A percentile compares a stretch with the other conserved stretches of the same genome.
phyloP scores from a whole-genome alignment of 805 yeast genomes.

The Yamadazyma akitaensis region DNA sequence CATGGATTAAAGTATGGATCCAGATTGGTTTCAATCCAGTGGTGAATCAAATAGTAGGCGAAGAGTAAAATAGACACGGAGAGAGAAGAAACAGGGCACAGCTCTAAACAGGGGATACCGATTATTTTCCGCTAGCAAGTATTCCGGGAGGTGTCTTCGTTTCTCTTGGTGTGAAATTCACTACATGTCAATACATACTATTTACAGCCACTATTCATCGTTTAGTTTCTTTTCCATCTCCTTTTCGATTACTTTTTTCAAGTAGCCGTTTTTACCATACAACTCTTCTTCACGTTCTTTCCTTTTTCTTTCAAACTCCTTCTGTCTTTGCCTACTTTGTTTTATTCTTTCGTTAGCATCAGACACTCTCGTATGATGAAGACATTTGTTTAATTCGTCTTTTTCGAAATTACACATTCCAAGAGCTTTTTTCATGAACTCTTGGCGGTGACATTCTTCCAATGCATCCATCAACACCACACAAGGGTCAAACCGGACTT shows the following conservation, averaged over 20 bases:
- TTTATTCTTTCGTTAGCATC: conserved; percentile 55
- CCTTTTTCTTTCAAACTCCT: conserved; percentile 53
- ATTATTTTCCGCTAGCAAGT: no score
- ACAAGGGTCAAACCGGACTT: conserved; percentile 52
- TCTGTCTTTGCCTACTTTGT: conserved; percentile 55
- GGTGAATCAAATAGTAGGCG: no score
- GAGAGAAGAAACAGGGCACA: no score
- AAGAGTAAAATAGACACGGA: no score
- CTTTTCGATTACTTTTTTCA: conserved; percentile 58
- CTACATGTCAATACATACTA: neutral
- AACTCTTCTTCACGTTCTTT: conserved; percentile 69
- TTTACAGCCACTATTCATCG: neutral
- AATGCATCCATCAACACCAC: conserved; percentile 79
- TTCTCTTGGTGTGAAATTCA: no score
- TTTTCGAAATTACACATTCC: conserved; percentile 86
- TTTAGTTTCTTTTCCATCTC: conserved; percentile 16
- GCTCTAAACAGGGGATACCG: no score
- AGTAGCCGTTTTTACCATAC: conserved; percentile 70
- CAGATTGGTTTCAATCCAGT: no score
- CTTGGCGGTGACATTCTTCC: conserved; percentile 80
- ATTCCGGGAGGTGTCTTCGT: no score
- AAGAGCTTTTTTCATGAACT: conserved; percentile 63
- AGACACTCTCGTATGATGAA: conserved; percentile 70
- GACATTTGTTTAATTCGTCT: conserved; percentile 72
- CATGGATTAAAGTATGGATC: no score